Evolutionary conservation across 345 rosid species (phyloP).

Genomic region (Ceriops decandra): DNA sequence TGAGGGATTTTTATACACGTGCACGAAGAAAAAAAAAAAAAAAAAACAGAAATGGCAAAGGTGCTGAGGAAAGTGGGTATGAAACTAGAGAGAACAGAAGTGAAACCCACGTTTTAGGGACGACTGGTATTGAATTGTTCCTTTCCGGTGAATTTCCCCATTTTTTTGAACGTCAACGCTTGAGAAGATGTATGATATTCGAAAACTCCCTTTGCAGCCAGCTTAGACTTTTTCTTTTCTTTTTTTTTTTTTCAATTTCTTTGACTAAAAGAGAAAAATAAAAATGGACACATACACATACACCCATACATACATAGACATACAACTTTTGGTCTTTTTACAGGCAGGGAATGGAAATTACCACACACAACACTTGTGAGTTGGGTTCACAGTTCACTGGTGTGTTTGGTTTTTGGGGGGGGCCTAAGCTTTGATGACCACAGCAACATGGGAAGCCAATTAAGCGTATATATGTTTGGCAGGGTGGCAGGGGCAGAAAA

Average conservation of each 20-base stretch:
- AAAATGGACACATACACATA: too few relatives aligned
- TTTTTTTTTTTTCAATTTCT: too few relatives aligned
- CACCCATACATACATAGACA: too few relatives aligned
- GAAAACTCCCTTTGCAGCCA: too few relatives aligned
- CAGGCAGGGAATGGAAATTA: too few relatives aligned
- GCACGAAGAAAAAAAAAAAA: not conserved
- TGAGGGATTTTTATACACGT: not conserved
- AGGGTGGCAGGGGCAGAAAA: not conserved
- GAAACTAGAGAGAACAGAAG: constrained; percentile 13
- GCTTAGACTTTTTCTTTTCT: too few relatives aligned
- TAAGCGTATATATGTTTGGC: not conserved
- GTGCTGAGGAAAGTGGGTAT: not conserved
- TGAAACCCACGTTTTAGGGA: constrained; percentile 41
- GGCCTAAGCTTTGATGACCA: not conserved
- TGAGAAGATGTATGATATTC: too few relatives aligned
- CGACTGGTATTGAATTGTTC: not conserved
- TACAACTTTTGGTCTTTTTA: too few relatives aligned
- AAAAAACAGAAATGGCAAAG: too few relatives aligned
- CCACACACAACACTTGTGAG: too few relatives aligned
- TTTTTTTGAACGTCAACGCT: constrained; percentile 32
- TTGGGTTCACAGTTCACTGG: not conserved
- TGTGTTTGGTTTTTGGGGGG: too few relatives aligned
- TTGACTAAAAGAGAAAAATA: too few relatives aligned
- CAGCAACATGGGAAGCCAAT: not conserved
- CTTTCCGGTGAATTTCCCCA: constrained; percentile 5